Percentiles rank a stretch among this genome's conserved stretches.
These are phyloP conservation scores for Candida palmyrensis DNA, from an alignment of 805 yeast species.

Conservation along the genomic window DNA sequence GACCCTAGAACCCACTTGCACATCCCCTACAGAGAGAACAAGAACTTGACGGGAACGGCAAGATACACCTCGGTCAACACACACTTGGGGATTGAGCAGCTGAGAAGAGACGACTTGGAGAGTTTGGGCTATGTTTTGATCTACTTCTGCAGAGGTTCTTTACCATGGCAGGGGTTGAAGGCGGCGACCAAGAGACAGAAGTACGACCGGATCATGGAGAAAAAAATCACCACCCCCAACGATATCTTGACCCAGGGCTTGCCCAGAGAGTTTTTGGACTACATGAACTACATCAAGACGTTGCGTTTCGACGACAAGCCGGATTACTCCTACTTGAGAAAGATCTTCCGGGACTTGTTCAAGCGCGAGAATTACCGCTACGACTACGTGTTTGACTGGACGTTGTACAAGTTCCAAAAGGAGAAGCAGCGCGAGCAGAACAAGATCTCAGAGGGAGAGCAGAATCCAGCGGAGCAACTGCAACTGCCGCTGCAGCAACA, in stretches of 20 bases:
- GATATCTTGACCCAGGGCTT: constrained; percentile 85
- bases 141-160: constrained; percentile 90
- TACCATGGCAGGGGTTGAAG: constrained; percentile 98
- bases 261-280: constrained; percentile 85
- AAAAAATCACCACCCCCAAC: constrained; percentile 85
- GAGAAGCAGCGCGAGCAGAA: constrained; percentile 48
- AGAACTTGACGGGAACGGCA: constrained; percentile 95
- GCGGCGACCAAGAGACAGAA: constrained; percentile 97
- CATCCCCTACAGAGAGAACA: constrained; percentile 94
- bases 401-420: constrained; percentile 70
- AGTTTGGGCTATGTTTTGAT: constrained; percentile 90
- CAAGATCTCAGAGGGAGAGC: constrained; percentile 25
- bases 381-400: constrained; percentile 97
- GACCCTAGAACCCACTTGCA: constrained; percentile 93
- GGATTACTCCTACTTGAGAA: constrained; percentile 83
- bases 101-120: constrained; percentile 94
- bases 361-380: constrained; percentile 83
- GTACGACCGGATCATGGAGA: constrained; percentile 93
- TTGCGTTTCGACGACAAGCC: constrained; percentile 95
- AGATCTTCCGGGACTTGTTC: constrained; percentile 84
- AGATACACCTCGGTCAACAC: constrained; percentile 94
- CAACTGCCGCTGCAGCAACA: constrained; percentile 11
- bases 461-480: constrained; percentile 15
- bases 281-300: constrained; percentile 83
- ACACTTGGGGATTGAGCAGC: constrained; percentile 94